Base-by-base conservation (phyloP, 306 rosid genomes). In the Luffa acutangula region DNA sequence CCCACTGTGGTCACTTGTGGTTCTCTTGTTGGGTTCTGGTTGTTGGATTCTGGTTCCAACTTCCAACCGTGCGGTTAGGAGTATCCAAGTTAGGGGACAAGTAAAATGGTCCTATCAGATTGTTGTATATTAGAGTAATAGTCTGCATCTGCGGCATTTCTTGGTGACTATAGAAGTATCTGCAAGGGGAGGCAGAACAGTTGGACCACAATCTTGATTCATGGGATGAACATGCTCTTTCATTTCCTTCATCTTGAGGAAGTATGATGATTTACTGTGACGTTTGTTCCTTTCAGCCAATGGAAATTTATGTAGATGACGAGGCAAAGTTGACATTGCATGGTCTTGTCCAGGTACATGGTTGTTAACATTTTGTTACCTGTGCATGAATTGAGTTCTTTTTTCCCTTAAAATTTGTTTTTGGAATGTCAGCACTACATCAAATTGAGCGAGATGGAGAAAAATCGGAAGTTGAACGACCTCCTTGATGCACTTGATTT, bases 231-330 rank as follows among this genome's bases (percentile, higher is more conserved):
- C 91, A 85, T 88, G 91, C 91, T 89, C 92, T 86, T 90, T 93
- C 87, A 85, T 91, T 96, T 88, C 94, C 82, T 90, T 91, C 91
- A 81, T 92, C 97, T 76, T 91, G 92, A 84, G 96, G 94, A 91
- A 86, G 90, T 93, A 93, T 93, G 90, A 83, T 89, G 88, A 90
- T 96, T 91, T 91, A 87, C 90, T 89, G 84, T 91, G 87, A 90
- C 89, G 83, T 93, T 90, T 96, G 90, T 93, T 93, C 93, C 89
- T 96, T 96, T 90, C 99, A 96, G 99, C 99, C 99, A 25, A 96
- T 96, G 99, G 99, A 96, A 96, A 96, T 96, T 77, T 96, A 96
- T 90, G 99, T 96, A 45, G 99, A 96, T 4, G 99, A 96, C 4
- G 99, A 96, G 85, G 97, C 99, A 80, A 96, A 96, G 87, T 79